These are phyloP conservation scores for Crithidia bombi DNA, from an alignment of 208 protist genomes.

Conservation along the genomic window DNA sequence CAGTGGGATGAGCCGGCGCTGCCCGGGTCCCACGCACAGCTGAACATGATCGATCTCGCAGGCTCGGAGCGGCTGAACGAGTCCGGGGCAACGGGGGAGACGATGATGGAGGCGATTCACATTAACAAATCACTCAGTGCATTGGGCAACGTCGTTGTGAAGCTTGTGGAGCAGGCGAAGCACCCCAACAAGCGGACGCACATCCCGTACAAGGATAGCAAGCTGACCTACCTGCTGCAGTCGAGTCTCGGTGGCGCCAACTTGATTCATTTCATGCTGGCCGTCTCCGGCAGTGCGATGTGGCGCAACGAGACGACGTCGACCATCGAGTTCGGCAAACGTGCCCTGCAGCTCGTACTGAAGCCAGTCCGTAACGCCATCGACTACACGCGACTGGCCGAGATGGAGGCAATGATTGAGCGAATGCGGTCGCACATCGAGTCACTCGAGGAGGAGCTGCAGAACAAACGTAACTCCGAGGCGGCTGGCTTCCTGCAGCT, in stretches of 20 bases:
- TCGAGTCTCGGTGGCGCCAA: slow-evolving; percentile 89
- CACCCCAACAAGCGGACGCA: slow-evolving; percentile 75
- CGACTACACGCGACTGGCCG: slow-evolving; percentile 90
- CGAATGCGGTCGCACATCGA: slow-evolving; percentile 89
- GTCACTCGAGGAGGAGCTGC: slow-evolving; percentile 79
- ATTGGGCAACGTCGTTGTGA: slow-evolving; percentile 92
- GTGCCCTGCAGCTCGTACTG: slow-evolving; percentile 86
- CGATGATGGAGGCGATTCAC: slow-evolving; percentile 91
- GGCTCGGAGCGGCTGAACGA: slow-evolving; percentile 90
- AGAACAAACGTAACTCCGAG: slow-evolving; percentile 62
- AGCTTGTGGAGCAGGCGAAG: slow-evolving; percentile 90
- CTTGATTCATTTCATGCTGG: slow-evolving; percentile 88
- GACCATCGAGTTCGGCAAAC: slow-evolving; percentile 92
- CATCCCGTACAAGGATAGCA: slow-evolving; percentile 94
- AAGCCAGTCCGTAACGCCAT: slow-evolving; percentile 90
- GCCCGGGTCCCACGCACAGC: slow-evolving; percentile 81
- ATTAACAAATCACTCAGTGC: slow-evolving; percentile 96
- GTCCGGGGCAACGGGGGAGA: slow-evolving; percentile 85
- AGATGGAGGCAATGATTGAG: slow-evolving; percentile 95
- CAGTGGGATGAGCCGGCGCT: slow-evolving; percentile 91
- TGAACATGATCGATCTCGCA: slow-evolving; percentile 95
- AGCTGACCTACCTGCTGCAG: slow-evolving; percentile 94
- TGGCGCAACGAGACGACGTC: slow-evolving; percentile 87
- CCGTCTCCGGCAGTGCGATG: slow-evolving; percentile 76
- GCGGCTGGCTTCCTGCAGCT: slow-evolving; percentile 84